These are phyloP conservation scores for Endoconidiophora polonica DNA, from an alignment of 2,329 filamentous ascomycete species.

Conservation along the genomic window DNA sequence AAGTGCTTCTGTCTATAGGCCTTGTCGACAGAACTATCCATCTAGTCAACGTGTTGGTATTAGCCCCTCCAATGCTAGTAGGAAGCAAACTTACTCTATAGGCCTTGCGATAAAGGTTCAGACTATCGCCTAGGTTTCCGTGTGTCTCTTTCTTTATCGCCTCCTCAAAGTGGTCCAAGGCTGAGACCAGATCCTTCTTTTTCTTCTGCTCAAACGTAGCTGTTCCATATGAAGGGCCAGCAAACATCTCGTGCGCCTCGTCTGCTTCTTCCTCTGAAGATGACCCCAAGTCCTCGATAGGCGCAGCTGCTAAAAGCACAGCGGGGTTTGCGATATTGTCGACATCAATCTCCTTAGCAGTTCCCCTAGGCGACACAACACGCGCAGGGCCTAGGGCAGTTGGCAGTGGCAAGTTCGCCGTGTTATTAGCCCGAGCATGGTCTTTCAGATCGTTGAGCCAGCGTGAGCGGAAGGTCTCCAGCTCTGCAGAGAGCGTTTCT, in stretches of 20 bases:
- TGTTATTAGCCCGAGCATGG: background rate
- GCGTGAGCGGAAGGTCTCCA: slow-evolving; percentile 71
- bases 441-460: slow-evolving; percentile 63
- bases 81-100: slow-evolving; percentile 46
- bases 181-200: slow-evolving; percentile 44
- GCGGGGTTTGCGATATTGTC: slow-evolving; percentile 16
- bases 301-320: slow-evolving; percentile 10
- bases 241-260: too few relatives aligned
- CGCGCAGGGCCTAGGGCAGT: background rate
- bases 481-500: slow-evolving; percentile 34
- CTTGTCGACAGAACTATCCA: slow-evolving; percentile 73
- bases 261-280: slow-evolving; percentile 14
- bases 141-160: slow-evolving; percentile 77
- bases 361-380: too few relatives aligned
- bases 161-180: slow-evolving; percentile 81
- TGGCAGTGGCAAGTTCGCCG: slow-evolving; percentile 15
- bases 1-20: slow-evolving; percentile 87
- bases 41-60: slow-evolving; percentile 27
- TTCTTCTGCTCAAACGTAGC: slow-evolving; percentile 3
- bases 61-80: background rate
- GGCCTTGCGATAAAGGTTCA: slow-evolving; percentile 75
- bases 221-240: slow-evolving; percentile 9
- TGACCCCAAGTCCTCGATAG: slow-evolving; percentile 17
- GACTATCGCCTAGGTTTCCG: slow-evolving; percentile 75
- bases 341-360: background rate